Conservation (phyloP, 257 asterid genomes). For the Verbena officinalis region DNA sequence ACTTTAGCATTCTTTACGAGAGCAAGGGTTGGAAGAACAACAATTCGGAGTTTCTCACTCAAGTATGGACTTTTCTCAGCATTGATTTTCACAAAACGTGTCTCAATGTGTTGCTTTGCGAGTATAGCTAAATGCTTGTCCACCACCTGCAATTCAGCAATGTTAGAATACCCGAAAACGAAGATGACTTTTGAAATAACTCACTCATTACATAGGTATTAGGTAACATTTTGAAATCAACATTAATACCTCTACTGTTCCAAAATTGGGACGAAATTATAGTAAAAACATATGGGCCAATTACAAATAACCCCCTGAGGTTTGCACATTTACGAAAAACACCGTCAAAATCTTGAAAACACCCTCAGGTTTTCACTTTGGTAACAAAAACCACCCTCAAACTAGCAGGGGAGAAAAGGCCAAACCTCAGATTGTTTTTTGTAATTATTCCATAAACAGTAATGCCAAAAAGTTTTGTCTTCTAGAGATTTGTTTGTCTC, state of each 20-base stretch:
- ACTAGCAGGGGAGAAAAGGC: no score
- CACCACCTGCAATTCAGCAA: constrained; percentile 65
- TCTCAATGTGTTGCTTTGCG: constrained; percentile 89
- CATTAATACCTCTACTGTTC: not conserved
- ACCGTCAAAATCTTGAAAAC: no score
- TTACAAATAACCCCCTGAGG: no score
- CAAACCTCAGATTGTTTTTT: no score
- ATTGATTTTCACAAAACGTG: constrained; percentile 87
- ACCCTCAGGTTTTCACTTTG: no score
- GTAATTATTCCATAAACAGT: no score
- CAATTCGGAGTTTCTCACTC: constrained; percentile 85
- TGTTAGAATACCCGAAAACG: constrained; percentile 9
- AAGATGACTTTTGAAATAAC: not conserved
- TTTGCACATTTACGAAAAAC: no score
- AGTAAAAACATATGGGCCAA: no score
- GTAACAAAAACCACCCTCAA: no score
- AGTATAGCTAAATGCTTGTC: constrained; percentile 87
- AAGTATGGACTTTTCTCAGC: constrained; percentile 94
- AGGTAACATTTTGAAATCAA: constrained; percentile 7
- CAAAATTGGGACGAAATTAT: not conserved
- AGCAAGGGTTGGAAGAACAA: constrained; percentile 93
- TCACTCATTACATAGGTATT: not conserved
- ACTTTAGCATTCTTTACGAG: constrained; percentile 90
- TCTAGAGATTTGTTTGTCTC: constrained; percentile 1
- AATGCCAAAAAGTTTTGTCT: no score